Evolutionary conservation across 352 stramenopile species (phyloP).

Genomic region (Phytophthora cryptogea): DNA sequence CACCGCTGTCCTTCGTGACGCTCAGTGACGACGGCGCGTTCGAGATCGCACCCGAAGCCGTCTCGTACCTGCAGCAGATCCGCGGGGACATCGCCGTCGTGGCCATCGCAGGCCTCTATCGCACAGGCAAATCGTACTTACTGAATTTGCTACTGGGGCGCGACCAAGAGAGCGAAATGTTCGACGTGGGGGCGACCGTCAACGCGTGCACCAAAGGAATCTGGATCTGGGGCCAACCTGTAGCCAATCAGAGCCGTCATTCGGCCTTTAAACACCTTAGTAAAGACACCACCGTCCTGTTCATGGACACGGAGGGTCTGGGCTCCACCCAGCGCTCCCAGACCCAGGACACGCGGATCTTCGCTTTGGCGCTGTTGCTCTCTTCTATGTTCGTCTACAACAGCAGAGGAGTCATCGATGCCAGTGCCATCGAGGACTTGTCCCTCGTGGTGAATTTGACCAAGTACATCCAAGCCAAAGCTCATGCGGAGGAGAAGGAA

Average conservation of each 20-base stretch:
- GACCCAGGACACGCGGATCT: conserved; percentile 77
- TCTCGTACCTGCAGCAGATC: conserved; percentile 66
- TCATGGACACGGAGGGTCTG: conserved; percentile 83
- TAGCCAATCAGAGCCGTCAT: conserved; percentile 13
- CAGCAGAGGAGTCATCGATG: conserved; percentile 75
- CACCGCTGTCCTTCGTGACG: conserved; percentile 73
- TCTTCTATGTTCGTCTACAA: conserved; percentile 84
- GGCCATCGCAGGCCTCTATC: conserved; percentile 73
- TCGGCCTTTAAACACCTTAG: conserved; percentile 46
- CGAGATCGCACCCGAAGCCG: conserved; percentile 57
- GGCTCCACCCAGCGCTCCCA: conserved; percentile 64
- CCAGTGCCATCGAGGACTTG: conserved; percentile 73
- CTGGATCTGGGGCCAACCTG: conserved; percentile 77
- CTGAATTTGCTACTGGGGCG: conserved; percentile 68
- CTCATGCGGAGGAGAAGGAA: conserved; percentile 17
- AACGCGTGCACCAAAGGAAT: conserved; percentile 85
- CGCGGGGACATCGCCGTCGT: conserved; percentile 65
- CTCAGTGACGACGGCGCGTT: conserved; percentile 72
- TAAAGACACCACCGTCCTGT: conserved; percentile 58
- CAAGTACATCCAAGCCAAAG: conserved; percentile 69
- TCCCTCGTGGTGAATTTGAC: conserved; percentile 80
- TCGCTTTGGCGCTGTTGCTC: conserved; percentile 68
- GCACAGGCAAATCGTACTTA: conserved; percentile 83
- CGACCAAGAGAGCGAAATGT: conserved; percentile 61
- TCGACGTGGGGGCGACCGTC: conserved; percentile 72